Base-by-base conservation (phyloP, 257 asterid species). In the Gynochthodes officinalis region DNA sequence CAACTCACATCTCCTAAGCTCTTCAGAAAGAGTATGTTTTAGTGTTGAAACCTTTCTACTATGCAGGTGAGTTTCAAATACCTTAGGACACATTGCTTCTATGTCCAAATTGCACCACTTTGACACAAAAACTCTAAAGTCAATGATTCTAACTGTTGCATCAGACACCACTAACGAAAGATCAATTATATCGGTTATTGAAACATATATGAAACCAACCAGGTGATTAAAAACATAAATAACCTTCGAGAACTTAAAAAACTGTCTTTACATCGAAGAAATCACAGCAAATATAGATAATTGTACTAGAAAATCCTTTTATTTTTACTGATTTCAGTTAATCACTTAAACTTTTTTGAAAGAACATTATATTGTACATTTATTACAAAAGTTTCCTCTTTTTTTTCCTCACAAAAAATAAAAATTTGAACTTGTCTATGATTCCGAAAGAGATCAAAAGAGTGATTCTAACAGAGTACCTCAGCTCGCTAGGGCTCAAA, bases 401-500 rank as follows among this genome's bases (percentile, higher is more conserved):
- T 19, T 35, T 19, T 16, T 19, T 7, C 18, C 5, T 13, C 53
- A 1, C 21, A 3, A 48, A 2, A 46, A 2, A 39, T 1, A 70
- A 61, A 39, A 14, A n/a, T 19, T 4, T 16, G 52, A 69, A 67
- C 81, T 81, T 80, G 85, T 97, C 98, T 91, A 75, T 78, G 86
- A 57, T 89, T 78, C 11, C 82, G 85, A 57, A 91, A 54, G 33
- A 91, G 97, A 76, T 87, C 64, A 46, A 91, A 46, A 50, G 80
- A 76, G 75, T 88, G 97, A 78, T 87, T 91, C 98, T 96, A 94
- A 94, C 98, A 58, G 73, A 67, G 76, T 82, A 86, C 71, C 97
- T 81, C 85, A 93, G 55, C 44, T 93, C 90, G 77, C 80, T 86
- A 50, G 97, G 89, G 60, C 76, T 83, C 82, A 87, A 74, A 77